These are phyloP conservation scores for Candida manassasensis DNA, from an alignment of 805 yeast species.

Conservation along the genomic window DNA sequence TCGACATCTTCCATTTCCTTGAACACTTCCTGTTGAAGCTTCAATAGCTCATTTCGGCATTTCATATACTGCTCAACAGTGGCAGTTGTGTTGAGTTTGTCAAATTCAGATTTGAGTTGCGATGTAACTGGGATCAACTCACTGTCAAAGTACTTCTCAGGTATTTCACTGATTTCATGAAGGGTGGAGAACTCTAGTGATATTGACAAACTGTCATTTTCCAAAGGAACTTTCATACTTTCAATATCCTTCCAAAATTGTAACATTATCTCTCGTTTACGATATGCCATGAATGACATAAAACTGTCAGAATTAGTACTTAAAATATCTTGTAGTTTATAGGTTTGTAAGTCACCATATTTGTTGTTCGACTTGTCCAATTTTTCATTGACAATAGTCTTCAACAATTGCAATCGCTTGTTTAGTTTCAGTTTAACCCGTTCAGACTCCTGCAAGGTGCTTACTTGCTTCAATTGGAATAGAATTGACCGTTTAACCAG, in stretches of 20 bases:
- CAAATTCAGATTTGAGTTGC: conserved; percentile 27
- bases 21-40: conserved; percentile 52
- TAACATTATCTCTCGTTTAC: conserved; percentile 26
- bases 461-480: conserved; percentile 39
- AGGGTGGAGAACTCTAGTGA: conserved; percentile 42
- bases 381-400: background rate
- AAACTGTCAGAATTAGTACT: conserved; percentile 23
- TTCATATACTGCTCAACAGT: conserved; percentile 31
- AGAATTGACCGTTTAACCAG: conserved; percentile 45
- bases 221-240: conserved; percentile 67
- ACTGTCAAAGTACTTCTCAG: conserved; percentile 15
- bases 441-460: background rate
- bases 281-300: conserved; percentile 16
- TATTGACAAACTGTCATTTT: conserved; percentile 38
- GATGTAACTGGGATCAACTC: conserved; percentile 7
- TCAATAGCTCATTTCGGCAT: conserved; percentile 59
- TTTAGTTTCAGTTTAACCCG: conserved; percentile 6
- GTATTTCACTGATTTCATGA: conserved; percentile 52
- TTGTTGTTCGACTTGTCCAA: background rate
- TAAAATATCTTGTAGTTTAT: conserved; percentile 1
- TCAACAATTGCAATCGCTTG: background rate
- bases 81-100: conserved; percentile 10
- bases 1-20: conserved; percentile 48
- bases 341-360: background rate
- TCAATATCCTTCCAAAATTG: conserved; percentile 69